Base-by-base conservation (phyloP, 768 basidiomycete species). In the Dictyophora rubrovolvata region DNA sequence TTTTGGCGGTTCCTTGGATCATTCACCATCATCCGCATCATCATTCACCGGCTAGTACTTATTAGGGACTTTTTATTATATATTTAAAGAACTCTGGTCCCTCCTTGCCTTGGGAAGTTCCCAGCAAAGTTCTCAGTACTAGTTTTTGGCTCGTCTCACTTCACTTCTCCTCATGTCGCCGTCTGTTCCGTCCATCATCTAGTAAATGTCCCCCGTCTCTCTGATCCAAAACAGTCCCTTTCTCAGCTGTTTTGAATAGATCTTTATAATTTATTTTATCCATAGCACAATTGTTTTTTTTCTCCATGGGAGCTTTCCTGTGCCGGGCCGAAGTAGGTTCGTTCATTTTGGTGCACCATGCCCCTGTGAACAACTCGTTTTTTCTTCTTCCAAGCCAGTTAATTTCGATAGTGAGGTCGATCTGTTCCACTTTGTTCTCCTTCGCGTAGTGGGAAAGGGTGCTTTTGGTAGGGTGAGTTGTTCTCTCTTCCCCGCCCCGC, bases 351-450 rank as follows among this genome's bases (percentile, higher is more conserved):
- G 14, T 48, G 48, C 7, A 21, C 9, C 16, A 33, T 14, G 49
- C 22, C 17, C 48, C 47, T 11, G 10, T 54, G 10, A 46, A 23
- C 20, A 54, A 12, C 14, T n/a, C 14, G n/a, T 36, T 49, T 21
- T 22, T 34, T 48, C 18, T 53, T 17, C 46, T n/a, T 28, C 17
- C 46, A 62, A 95, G 90, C 90, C 89, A 63, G 87, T 95, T 72
- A 92, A 95, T 77, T 94, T 93, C 69, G 91, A 94, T 65, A 90
- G 89, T 63, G 92, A 95, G 62, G 87, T 93, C 68, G 95, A 92
- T 69, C 85, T 99, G 57, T 99, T 96, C 72, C 96, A 99, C 69
- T 99, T 99, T 69, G 81, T 90, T 62, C 85, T 99, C 42, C 73
- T 98, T 18, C 79, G 95, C 65, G 93, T 91, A 63, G 94, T 99